Percentiles rank a stretch among this genome's conserved stretches.
Evolutionary conservation across 371 early-diverging fungal genomes (phyloP).

Genomic region (Apophysomyces sp.): DNA sequence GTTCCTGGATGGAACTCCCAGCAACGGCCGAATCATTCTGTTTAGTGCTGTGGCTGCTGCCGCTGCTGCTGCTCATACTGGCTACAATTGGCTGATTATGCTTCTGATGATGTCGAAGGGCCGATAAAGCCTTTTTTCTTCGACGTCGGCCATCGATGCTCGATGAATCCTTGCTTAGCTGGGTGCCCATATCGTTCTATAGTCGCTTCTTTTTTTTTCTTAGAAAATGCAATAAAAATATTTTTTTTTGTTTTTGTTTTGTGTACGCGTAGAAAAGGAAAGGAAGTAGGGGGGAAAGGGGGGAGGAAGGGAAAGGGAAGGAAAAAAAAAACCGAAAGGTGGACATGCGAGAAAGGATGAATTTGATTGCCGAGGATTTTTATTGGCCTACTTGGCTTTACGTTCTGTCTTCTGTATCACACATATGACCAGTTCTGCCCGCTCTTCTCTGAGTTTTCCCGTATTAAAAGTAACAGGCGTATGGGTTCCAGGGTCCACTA

Average conservation of each 20-base stretch:
- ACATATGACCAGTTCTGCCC: not conserved
- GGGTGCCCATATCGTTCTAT: not conserved
- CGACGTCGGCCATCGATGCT: not conserved
- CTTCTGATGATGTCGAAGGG: not conserved
- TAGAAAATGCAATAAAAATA: not conserved
- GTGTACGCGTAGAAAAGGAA: not conserved
- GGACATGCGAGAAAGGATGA: not conserved
- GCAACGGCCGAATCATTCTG: no score
- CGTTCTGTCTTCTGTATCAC: not conserved
- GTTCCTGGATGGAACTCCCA: no score
- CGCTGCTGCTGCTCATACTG: not conserved
- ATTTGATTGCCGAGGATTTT: not conserved
- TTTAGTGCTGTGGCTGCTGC: no score
- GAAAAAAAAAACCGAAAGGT: not conserved
- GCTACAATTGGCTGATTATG: not conserved
- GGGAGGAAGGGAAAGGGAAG: no score
- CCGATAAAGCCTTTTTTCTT: not conserved
- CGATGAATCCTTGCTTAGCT: not conserved
- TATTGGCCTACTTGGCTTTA: not conserved
- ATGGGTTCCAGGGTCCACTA: no score
- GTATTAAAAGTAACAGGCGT: no score
- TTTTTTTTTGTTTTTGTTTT: no score
- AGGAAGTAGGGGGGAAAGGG: not conserved
- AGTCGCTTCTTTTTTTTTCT: not conserved
- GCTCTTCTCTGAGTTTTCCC: not conserved